phyloP scores from a whole-genome alignment of 139 green algal species.

The Klebsormidium nitens region DNA sequence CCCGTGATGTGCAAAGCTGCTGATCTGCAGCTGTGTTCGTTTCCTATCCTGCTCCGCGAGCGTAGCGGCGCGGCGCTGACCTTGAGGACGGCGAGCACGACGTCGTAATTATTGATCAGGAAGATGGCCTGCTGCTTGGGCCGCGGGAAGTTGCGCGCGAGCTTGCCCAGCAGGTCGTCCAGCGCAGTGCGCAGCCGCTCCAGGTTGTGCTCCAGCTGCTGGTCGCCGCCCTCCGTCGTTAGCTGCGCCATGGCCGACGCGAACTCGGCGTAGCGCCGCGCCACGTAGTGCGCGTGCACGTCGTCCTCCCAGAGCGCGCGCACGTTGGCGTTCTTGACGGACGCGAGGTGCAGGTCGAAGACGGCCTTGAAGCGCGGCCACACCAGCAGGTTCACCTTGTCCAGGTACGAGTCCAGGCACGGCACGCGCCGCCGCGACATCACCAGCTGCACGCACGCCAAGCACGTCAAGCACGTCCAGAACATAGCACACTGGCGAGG shows the following conservation, averaged over 20 bases:
- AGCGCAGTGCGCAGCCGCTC: slow-evolving; percentile 56
- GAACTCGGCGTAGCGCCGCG: slow-evolving; percentile 61
- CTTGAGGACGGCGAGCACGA: slow-evolving; percentile 65
- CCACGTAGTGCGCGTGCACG: slow-evolving; percentile 40
- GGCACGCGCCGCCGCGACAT: slow-evolving; percentile 71
- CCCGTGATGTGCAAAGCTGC: too few species aligned
- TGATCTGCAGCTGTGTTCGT: too few species aligned
- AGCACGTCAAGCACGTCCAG: not conserved
- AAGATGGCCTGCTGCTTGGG: slow-evolving; percentile 63
- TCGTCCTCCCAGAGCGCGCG: slow-evolving; percentile 57
- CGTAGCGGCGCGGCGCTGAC: too few species aligned
- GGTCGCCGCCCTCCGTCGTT: slow-evolving; percentile 52
- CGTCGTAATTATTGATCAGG: slow-evolving; percentile 84
- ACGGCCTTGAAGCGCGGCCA: slow-evolving; percentile 90
- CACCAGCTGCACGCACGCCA: slow-evolving; percentile 40
- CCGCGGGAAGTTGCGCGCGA: slow-evolving; percentile 42
- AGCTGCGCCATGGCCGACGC: slow-evolving; percentile 71
- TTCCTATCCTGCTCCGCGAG: too few species aligned
- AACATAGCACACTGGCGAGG: not conserved
- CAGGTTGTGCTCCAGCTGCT: slow-evolving; percentile 62
- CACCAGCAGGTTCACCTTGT: slow-evolving; percentile 83
- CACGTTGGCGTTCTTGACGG: slow-evolving; percentile 22
- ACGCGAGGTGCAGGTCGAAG: slow-evolving; percentile 41
- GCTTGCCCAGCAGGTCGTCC: slow-evolving; percentile 57
- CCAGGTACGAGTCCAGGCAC: slow-evolving; percentile 86